Evolutionary conservation across 2,329 filamentous ascomycete genomes (phyloP), one percentile per base, ranked within the genome.

Genomic region (Teratosphaeria zuluensis): DNA sequence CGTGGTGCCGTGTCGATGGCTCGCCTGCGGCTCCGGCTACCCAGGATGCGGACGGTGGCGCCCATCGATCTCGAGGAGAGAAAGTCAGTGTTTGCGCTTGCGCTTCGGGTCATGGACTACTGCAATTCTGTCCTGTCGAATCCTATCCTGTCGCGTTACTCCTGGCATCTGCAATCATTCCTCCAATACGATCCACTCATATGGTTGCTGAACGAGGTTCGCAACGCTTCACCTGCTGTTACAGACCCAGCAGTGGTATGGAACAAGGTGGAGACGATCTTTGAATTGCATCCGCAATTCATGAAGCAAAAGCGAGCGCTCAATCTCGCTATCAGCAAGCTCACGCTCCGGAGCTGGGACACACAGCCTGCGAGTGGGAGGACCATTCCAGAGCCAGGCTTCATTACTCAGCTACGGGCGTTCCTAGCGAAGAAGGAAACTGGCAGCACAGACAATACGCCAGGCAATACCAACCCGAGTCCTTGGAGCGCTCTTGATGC

Each of bases 81-180:
- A 32, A 63, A 72, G 31, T 6, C 31, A n/a, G 65, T 79, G 0
- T 79, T 77, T 63, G 61, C 67, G 0, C 68, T 75, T 12, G 72
- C 74, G 4, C 63, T 77, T 21, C 74, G 76, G 57, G 69, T 78
- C 6, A 64, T 77, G 9, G 69, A 75, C 51, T 70, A 73, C 38
- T 73, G 77, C 58, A 77, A 73, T 52, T 63, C 77, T 21, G 68
- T 69, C 0, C 73, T 76, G 56, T 72, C 69, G 1, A 76, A 73
- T 32, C 67, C 70, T 31, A 69, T 69, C 24, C 68, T 78, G 30
- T 69, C 73, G 31, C 74, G 79, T 46, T 82, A 80, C 65, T 74
- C 76, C 21, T 82, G 79, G 78, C 79, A 81, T 56, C 74, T 78
- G 9, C 74, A 80, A 52, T 76, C 81, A n/a, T 77, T 79, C 63